Evolutionary conservation across 23 red algal genomes (phyloP).

Genomic region (Cyanidioschyzon merolae): DNA sequence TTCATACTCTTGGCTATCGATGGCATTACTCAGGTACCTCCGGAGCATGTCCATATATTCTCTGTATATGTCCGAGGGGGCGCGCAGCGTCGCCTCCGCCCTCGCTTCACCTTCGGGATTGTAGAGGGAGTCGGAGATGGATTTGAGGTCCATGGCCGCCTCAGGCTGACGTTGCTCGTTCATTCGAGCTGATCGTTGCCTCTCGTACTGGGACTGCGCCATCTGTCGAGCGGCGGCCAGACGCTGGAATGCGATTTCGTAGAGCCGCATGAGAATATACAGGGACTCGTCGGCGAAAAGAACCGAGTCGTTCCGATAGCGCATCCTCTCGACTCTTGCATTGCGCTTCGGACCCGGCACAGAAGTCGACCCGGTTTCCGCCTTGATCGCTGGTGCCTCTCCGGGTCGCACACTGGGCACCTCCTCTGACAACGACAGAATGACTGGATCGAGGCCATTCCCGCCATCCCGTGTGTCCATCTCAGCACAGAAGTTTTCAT

Average conservation of each 20-base stretch:
- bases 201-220: conserved; percentile 10
- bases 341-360: background rate
- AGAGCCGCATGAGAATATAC: conserved; percentile 72
- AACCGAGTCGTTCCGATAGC: background rate
- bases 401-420: background rate
- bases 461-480: background rate
- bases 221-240: conserved; percentile 39
- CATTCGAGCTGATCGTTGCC: background rate
- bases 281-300: conserved; percentile 76
- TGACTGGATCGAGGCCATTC: background rate
- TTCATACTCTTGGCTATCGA: conserved; percentile 73
- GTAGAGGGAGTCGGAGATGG: background rate
- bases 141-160: background rate
- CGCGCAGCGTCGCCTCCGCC: conserved; percentile 9
- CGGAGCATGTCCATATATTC: conserved; percentile 20
- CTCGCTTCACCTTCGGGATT: background rate
- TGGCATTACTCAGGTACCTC: conserved; percentile 31
- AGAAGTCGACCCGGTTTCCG: background rate
- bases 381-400: background rate
- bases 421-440: background rate
- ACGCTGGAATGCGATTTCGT: conserved; percentile 62
- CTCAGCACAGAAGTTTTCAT: background rate
- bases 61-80: conserved; percentile 3
- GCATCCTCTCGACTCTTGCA: no score
- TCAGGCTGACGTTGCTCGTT: background rate